Evolutionary conservation across 257 asterid species (phyloP).

Genomic region (Knoxia roxburghii): DNA sequence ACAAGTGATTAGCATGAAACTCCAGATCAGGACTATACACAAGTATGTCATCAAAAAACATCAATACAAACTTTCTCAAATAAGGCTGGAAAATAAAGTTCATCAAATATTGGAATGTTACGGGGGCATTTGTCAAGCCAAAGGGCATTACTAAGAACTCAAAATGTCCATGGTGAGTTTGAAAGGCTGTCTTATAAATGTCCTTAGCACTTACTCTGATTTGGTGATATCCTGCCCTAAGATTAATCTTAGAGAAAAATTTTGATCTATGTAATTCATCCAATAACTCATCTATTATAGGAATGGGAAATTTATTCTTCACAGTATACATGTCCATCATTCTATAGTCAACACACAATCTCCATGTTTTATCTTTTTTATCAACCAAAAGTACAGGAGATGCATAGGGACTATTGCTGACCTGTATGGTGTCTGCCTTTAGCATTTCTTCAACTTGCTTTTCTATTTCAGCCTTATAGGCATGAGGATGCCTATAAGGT

Average conservation of each 20-base stretch:
- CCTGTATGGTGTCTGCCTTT: rapidly evolving
- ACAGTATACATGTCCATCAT: neutral
- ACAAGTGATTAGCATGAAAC: neutral
- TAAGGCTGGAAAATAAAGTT: neutral
- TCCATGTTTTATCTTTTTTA: neutral
- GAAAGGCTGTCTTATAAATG: neutral
- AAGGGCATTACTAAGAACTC: neutral
- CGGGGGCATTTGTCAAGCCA: neutral
- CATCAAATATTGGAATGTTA: neutral
- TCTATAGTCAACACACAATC: neutral
- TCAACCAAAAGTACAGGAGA: neutral
- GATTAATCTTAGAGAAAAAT: neutral
- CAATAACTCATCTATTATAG: neutral
- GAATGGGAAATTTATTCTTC: neutral
- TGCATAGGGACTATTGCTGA: neutral
- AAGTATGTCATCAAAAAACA: neutral
- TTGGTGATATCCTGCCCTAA: neutral
- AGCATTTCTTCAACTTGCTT: neutral
- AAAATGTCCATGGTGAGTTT: neutral
- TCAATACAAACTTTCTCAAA: neutral
- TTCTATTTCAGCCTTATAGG: neutral
- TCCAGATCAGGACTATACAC: neutral
- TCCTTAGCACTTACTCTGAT: neutral
- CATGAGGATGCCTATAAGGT: neutral
- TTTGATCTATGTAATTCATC: neutral